These are phyloP conservation scores for Aegilops longissima DNA, from an alignment of 176 grass and related monocot species.

Conservation along the genomic window DNA sequence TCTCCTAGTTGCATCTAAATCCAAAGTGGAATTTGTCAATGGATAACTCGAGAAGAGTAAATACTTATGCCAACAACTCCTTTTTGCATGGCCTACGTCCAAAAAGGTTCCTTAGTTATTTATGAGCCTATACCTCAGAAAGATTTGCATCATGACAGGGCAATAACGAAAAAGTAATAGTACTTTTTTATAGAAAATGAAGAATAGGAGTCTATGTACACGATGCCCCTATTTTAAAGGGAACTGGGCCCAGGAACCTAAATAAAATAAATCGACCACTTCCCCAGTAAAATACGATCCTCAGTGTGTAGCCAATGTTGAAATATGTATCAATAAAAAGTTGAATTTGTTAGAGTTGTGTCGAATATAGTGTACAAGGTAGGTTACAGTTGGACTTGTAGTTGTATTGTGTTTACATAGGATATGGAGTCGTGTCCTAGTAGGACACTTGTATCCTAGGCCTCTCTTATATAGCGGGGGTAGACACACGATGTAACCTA, in stretches of 20 bases:
- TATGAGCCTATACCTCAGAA: constrained; percentile 38
- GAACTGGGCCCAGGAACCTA: not conserved
- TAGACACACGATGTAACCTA: too few species aligned
- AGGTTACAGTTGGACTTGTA: too few species aligned
- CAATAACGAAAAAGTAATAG: not conserved
- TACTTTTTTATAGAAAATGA: too few species aligned
- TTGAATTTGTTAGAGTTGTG: too few species aligned
- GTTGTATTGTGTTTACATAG: too few species aligned
- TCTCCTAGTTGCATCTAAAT: constrained; percentile 49
- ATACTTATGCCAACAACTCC: constrained; percentile 54
- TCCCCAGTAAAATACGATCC: not conserved
- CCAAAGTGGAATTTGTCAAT: constrained; percentile 38
- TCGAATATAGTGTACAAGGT: too few species aligned
- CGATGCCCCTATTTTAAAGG: not conserved
- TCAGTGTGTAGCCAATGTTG: not conserved
- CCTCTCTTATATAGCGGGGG: too few species aligned
- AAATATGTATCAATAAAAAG: not conserved
- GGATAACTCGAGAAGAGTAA: constrained; percentile 54
- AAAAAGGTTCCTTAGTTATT: not conserved
- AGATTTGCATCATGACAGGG: not conserved
- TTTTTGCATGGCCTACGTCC: constrained; percentile 35
- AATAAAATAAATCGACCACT: not conserved
- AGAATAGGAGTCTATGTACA: not conserved
- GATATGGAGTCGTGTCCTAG: too few species aligned
- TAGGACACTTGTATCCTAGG: too few species aligned